Conservation (phyloP, 176 grass and related monocot species). For the Urochloa ruziziensis region DNA sequence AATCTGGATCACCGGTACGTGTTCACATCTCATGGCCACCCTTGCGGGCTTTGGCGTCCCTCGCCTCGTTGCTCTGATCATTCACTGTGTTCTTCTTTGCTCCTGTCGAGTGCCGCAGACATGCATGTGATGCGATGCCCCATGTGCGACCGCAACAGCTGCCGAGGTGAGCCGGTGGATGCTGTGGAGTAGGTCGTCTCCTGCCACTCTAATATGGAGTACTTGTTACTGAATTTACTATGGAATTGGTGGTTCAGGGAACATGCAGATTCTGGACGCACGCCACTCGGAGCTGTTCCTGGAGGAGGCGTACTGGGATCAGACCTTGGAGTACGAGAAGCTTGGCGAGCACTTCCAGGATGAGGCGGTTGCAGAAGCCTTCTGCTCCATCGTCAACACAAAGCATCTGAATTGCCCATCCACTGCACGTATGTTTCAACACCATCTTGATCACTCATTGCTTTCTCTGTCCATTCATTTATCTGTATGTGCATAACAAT, state of each 20-base stretch:
- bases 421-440: slow-evolving; percentile 38
- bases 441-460: slow-evolving; percentile 14
- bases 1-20: slow-evolving; percentile 88
- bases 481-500: not conserved
- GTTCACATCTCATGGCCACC: not conserved
- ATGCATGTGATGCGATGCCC: slow-evolving; percentile 75
- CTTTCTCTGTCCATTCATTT: not conserved
- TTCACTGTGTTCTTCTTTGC: slow-evolving; percentile 16
- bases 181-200: not conserved
- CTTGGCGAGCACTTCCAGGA: slow-evolving; percentile 57
- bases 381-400: slow-evolving; percentile 68
- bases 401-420: slow-evolving; percentile 9
- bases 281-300: slow-evolving; percentile 81
- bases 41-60: not conserved
- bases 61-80: not conserved
- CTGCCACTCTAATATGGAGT: not conserved
- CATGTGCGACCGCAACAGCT: slow-evolving; percentile 59
- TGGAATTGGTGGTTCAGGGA: slow-evolving; percentile 55
- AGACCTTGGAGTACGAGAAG: slow-evolving; percentile 73
- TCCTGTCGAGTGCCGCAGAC: slow-evolving; percentile 52
- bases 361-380: slow-evolving; percentile 24
- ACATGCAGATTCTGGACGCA: slow-evolving; percentile 80
- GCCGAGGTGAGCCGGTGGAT: slow-evolving; percentile 49
- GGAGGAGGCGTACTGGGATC: slow-evolving; percentile 58
- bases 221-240: slow-evolving; percentile 22